Base-by-base conservation (phyloP, 345 rosid species). In the Linum lewisii region DNA sequence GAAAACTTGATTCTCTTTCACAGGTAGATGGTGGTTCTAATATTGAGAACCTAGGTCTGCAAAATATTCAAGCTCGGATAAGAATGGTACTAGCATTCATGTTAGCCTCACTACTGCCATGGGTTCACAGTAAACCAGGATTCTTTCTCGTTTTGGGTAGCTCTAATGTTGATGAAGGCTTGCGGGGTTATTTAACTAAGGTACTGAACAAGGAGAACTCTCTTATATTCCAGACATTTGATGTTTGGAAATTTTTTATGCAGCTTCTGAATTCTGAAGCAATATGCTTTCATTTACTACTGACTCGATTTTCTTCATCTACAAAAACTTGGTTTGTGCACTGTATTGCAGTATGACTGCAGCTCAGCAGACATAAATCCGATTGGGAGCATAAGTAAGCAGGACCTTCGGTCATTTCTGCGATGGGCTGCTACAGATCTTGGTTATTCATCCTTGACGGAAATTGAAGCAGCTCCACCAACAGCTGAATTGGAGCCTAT, bases 281-380 rank as follows among this genome's bases (percentile, higher is more conserved):
- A 4, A 56, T 24, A 24, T 19, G 23, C 23, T 21, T 52, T 52
- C 54, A 13, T 15, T 21, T 18, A 21, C 22, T n/a, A 8, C 2
- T 21, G 14, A 7, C 54, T 18, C n/a, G 8, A 51, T 7, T 2
- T 11, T 51, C n/a, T 21, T 1, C n/a, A n/a, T 11, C 22, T 51
- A n/a, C n/a, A 51, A 21, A 7, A 15, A 1, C 14, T 51, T n/a
- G 22, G 4, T 7, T 5, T 51, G 10, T 5, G 38, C 5, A 34
- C 38, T 51, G 8, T 52, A 10, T 52, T 52, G 74, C 86, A 93
- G 99, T 94, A 90, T 70, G 97, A 90, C 65, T 89, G 93, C 69
- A 90, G 97, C 77, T 78, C 99, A 44, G 96, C 90, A 24, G 99
- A 94, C 71, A 85, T 94, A 69, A 94, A 94, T 70, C 97, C 99